Percentiles rank a stretch among this genome's conserved stretches.
Conservation (phyloP, 768 basidiomycete species). For the Tremella mesenterica region DNA sequence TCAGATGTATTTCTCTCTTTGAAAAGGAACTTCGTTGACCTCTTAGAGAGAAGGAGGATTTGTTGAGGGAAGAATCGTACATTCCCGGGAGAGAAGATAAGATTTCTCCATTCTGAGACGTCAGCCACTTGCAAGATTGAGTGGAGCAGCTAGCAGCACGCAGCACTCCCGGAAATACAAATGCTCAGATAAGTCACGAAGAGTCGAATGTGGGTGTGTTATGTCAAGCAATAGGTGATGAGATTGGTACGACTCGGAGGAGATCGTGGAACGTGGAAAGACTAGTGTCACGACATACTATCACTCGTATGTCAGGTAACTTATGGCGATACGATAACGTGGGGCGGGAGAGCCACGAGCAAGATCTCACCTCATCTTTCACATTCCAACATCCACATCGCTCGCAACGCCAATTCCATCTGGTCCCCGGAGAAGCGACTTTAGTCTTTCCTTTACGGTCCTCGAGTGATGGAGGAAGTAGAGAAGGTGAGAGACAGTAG, state of each 20-base stretch:
- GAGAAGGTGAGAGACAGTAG: constrained; percentile 34
- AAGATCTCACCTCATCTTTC: constrained; percentile 21
- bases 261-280: no score
- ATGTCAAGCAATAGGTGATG: neutral
- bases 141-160: no score
- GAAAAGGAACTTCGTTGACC: constrained; percentile 24
- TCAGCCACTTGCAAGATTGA: neutral
- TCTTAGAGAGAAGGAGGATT: constrained; percentile 25
- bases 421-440: constrained; percentile 21
- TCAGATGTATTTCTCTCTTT: no score
- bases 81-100: constrained; percentile 79
- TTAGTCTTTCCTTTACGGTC: constrained; percentile 26
- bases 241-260: neutral
- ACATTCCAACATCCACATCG: constrained; percentile 37
- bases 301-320: no score
- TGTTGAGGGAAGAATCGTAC: constrained; percentile 64
- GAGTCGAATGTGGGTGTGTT: neutral
- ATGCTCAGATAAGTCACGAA: neutral
- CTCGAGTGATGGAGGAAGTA: constrained; percentile 14
- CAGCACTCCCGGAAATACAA: neutral
- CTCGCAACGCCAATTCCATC: constrained; percentile 37
- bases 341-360: neutral
- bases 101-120: constrained; percentile 57
- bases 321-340: no score
- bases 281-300: no score